Base-by-base conservation (phyloP, 495 filamentous ascomycete genomes). In the Lepidopterella palustris region DNA sequence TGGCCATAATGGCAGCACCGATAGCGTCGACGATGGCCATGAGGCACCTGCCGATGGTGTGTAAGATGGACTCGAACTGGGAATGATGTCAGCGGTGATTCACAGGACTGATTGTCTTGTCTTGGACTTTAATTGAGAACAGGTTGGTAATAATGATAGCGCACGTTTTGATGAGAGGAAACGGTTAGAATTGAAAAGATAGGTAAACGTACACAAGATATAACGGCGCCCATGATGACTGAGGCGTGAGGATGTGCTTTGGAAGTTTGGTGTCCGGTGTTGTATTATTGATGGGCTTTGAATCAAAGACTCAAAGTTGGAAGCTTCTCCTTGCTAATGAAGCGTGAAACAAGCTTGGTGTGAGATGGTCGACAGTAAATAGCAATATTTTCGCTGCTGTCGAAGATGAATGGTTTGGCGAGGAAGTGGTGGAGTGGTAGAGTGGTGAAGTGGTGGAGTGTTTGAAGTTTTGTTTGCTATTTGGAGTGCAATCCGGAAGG, bases 191-290 rank as follows among this genome's bases (percentile, higher is more conserved):
- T 51, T 28, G 50, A 49, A 53, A 35, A 32, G 20, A n/a, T n/a
- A 57, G 39, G 42, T 55, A 25, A 58, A 86, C 90, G 65, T 92
- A 97, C 92, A 68, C 92, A 96, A 74, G 90, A 96, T 60, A 95
- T 82, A 72, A 97, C 88, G 76, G 89, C 92, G 77, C 92, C 92
- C 92, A 97, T 97, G 70, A 77, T 88, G 79, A 71, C 61, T 55
- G 69, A 63, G 35, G 60, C 61, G 40, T 8, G 45, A 45, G 26
- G 28, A 42, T 63, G 64, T 73, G 72, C 51, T 69, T 21, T 25
- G 39, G 15, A 5, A 58, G 45, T 65, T n/a, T 25, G 23, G 45
- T 58, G 31, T 40, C 48, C 4, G 61, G 13, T 54, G 35, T 42
- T n/a, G n/a, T n/a, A n/a, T n/a, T n/a, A n/a, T n/a, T n/a, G n/a